Evolutionary conservation across 2,329 filamentous ascomycete species (phyloP), one percentile per base, ranked within the genome.

Genomic region (Malbranchea zuffiana): DNA sequence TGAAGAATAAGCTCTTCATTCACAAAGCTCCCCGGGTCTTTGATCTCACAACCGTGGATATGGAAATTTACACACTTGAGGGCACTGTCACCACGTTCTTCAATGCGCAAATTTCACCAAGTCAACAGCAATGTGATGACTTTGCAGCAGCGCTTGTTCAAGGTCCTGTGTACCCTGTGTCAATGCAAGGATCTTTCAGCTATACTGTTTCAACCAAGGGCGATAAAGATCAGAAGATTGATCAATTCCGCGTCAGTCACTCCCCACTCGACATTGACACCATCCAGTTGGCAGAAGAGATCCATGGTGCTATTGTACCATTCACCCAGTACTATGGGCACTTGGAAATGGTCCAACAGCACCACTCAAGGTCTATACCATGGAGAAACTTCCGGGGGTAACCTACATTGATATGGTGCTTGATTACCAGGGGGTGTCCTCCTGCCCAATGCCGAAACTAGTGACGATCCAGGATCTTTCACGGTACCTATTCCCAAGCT

Each of bases 111-210:
- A 13, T 32, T 8, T 32, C 38, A 12, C 25, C 32, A 10, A 41
- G n/a, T 19, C 32, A 10, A n/a, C 32, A 36, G 19, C 25, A 40
- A 32, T 40, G 38, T 26, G 38, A 40, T 26, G 17, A 32, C 25
- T 24, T 40, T 25, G 32, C 38, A 16, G 15, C 25, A 11, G 15
- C 24, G 2, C 32, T 40, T 15, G 19, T 36, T 30, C 30, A 28
- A 16, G 32, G 32, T 6, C 32, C 38, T 6, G 20, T 41, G 11
- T 23, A 19, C 16, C 38, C 32, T 21, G 19, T 41, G 7, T 21
- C 33, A 26, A 32, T 37, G 6, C 38, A 41, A 28, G 38, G 38
- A 13, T 33, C 23, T 12, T 41, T 36, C 21, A 41, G 38, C 32
- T 41, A 41, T 28, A 41, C 33, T 18, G 18, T 41, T 29, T 36